Evolutionary conservation across 257 asterid genomes (phyloP).

Genomic region (Oldenlandia corymbosa): DNA sequence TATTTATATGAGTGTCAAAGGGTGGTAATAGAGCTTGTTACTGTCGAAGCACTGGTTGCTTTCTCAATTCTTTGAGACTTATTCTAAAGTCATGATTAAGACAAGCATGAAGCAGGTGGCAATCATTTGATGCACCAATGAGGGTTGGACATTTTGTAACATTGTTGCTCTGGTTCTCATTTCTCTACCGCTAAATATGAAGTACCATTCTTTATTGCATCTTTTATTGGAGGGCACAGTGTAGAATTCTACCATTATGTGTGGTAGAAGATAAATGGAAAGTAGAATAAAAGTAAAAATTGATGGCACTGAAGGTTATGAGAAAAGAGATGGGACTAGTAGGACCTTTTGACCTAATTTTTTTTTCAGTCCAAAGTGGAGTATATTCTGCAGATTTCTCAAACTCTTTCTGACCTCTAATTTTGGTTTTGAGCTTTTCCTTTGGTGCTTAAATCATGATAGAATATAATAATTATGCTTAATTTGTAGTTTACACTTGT

Average conservation of each 20-base stretch:
- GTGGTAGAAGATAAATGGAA: not conserved
- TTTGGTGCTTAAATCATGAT: not conserved
- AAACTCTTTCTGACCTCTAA: too few relatives aligned
- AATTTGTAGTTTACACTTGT: not conserved
- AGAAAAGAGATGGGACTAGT: not conserved
- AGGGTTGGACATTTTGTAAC: not conserved
- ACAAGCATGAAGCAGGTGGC: not conserved
- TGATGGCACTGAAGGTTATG: not conserved
- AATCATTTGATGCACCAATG: not conserved
- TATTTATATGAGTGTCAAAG: not conserved
- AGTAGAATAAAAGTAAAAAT: not conserved
- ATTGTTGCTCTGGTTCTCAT: not conserved
- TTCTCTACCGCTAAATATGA: not conserved
- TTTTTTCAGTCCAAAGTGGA: not conserved
- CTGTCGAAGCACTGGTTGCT: slow-evolving; percentile 1
- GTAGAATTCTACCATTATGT: not conserved
- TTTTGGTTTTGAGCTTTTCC: not conserved
- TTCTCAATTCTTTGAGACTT: not conserved
- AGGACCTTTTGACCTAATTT: slow-evolving; percentile 3
- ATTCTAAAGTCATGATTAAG: not conserved
- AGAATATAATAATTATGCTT: not conserved
- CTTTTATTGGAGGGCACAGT: not conserved
- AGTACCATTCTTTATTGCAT: not conserved
- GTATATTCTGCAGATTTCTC: not conserved
- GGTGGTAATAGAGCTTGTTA: not conserved